Conservation (phyloP, 805 yeast species). For the Komagataella phaffii region DNA sequence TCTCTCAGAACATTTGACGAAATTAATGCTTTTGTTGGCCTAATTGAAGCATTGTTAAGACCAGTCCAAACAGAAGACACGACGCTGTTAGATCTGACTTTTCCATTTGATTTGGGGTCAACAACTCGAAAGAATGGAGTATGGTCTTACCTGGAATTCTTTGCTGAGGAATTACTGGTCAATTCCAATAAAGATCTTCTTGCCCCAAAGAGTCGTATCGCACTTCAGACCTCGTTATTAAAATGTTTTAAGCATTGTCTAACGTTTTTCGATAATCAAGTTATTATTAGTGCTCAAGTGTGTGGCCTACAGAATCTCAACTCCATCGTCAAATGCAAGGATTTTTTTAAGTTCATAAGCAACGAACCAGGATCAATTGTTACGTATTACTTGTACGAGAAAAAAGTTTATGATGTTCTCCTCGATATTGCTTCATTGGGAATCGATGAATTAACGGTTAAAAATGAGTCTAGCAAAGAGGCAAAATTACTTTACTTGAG, state of each 20-base stretch:
- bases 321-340: slow-evolving; percentile 25
- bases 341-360: slow-evolving; percentile 37
- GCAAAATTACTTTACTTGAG: slow-evolving; percentile 24
- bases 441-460: slow-evolving; percentile 36
- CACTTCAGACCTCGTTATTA: slow-evolving; percentile 42
- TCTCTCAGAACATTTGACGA: slow-evolving; percentile 39
- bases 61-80: slow-evolving; percentile 15
- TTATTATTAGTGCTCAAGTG: slow-evolving; percentile 39
- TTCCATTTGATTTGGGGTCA: slow-evolving; percentile 49
- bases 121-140: slow-evolving; percentile 53
- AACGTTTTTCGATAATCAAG: slow-evolving; percentile 34
- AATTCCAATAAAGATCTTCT: slow-evolving; percentile 29
- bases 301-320: slow-evolving; percentile 30
- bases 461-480: slow-evolving; percentile 17
- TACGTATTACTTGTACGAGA: slow-evolving; percentile 49
- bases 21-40: slow-evolving; percentile 44
- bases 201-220: slow-evolving; percentile 19
- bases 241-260: slow-evolving; percentile 35
- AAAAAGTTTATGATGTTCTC: slow-evolving; percentile 38
- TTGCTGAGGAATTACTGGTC: slow-evolving; percentile 53
- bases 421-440: slow-evolving; percentile 48
- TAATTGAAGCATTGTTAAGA: slow-evolving; percentile 26
- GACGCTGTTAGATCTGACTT: slow-evolving; percentile 18
- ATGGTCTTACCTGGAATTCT: slow-evolving; percentile 69
- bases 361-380: slow-evolving; percentile 60